Evolutionary conservation across 768 basidiomycete species (phyloP).

Genomic region (Lactarius tabidus): DNA sequence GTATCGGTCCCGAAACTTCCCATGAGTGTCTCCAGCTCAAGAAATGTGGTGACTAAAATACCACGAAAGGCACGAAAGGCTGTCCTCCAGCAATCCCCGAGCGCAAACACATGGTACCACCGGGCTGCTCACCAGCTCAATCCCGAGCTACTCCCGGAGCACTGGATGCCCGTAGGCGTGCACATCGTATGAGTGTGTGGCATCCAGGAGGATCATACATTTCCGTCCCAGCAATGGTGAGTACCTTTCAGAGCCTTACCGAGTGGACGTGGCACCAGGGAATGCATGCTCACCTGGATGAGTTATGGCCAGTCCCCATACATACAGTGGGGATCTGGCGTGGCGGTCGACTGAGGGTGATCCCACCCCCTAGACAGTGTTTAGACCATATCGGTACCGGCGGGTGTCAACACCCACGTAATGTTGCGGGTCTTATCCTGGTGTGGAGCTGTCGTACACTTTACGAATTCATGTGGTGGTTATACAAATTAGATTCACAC

Average conservation of each 20-base stretch:
- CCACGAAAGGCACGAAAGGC: not conserved
- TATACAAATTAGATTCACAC: not conserved
- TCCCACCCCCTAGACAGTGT: slow-evolving; percentile 37
- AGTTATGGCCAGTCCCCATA: not conserved
- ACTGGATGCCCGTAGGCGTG: not conserved
- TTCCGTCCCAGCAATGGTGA: not conserved
- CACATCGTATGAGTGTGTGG: not conserved
- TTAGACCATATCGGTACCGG: slow-evolving; percentile 22
- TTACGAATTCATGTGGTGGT: not conserved
- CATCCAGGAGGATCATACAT: not conserved
- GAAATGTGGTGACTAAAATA: not conserved
- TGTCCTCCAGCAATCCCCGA: not conserved
- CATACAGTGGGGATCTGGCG: not conserved
- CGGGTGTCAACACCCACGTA: not conserved
- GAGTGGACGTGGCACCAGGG: not conserved
- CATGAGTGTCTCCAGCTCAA: not conserved
- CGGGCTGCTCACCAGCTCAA: not conserved
- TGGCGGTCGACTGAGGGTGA: slow-evolving; percentile 19
- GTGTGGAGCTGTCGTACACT: not conserved
- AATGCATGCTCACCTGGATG: not conserved
- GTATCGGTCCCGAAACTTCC: not conserved
- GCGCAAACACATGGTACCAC: not conserved
- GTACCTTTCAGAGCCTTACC: slow-evolving; percentile 12
- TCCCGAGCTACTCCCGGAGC: not conserved
- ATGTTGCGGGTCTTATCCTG: not conserved